These are phyloP conservation scores for Penicillium silybi DNA, from an alignment of 495 filamentous ascomycete species.

Conservation along the genomic window DNA sequence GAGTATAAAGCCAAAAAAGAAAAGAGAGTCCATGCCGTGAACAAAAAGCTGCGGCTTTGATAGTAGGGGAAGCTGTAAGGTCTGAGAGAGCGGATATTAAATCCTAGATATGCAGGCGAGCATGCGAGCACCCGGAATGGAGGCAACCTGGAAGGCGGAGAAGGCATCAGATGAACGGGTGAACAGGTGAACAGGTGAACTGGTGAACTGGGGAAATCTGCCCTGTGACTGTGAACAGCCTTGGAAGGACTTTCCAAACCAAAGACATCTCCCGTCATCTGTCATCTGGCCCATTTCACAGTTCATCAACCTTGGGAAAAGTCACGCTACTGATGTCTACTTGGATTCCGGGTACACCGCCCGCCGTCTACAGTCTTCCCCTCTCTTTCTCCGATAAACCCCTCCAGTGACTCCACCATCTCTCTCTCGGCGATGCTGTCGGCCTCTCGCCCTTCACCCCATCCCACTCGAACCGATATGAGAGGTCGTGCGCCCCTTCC, in stretches of 20 bases:
- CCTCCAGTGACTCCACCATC: constrained; percentile 20
- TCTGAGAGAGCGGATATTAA: not conserved
- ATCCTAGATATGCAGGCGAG: not conserved
- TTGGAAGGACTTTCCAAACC: not conserved
- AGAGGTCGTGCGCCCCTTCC: constrained; percentile 43
- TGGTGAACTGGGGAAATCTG: constrained; percentile 16
- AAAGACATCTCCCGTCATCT: not conserved
- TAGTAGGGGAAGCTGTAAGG: not conserved
- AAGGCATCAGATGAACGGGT: constrained; percentile 24
- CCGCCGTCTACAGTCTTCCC: constrained; percentile 11
- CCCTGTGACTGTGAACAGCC: constrained; percentile 3
- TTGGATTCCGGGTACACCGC: constrained; percentile 9
- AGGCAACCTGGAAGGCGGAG: constrained; percentile 23
- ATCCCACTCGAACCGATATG: constrained; percentile 33
- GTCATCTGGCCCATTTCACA: not conserved
- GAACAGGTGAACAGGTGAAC: constrained; percentile 24
- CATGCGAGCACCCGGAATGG: constrained; percentile 10
- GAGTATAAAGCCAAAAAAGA: too few relatives aligned
- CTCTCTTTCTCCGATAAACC: constrained; percentile 28
- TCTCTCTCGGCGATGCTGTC: constrained; percentile 19
- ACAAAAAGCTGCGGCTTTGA: too few relatives aligned
- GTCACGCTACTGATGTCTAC: not conserved
- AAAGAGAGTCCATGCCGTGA: too few relatives aligned
- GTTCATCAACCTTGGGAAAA: not conserved
- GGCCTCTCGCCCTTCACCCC: constrained; percentile 25